Base-by-base conservation (phyloP, 2,329 filamentous ascomycete genomes). In the Shiraia sp. region DNA sequence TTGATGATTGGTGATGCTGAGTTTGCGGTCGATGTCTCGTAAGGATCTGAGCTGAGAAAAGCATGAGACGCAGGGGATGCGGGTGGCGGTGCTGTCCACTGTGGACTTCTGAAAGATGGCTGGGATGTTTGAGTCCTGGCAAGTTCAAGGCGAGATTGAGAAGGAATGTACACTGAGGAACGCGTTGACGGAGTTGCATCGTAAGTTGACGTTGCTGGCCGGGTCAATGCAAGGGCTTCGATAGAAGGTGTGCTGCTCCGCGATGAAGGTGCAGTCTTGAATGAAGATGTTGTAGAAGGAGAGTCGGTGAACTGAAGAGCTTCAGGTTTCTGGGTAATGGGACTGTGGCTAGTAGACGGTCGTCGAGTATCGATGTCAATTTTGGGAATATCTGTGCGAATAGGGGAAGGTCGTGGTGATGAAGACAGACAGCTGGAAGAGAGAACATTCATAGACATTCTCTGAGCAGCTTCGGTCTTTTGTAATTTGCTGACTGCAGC, bases 41-140 rank as follows among this genome's bases (percentile, higher is more conserved):
- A 70, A 7, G 68, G 68, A 35, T 70, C 68, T 7, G 64, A 67
- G 39, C 53, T 66, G 32, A 70, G 61, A 49, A 70, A 70, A n/a
- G 65, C 53, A 17, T 66, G 63, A 3, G 61, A 44, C 12, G 46
- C 61, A 7, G 65, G 61, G 1, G 66, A 59, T 13, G 40, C 32
- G 15, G 65, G 65, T 6, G 65, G 63, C 10, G 62, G 56, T 2
- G 65, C 58, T 6, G 49, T 34, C 28, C 55, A 46, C 17, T 57
- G 49, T 6, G 56, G 57, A 26, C 52, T 47, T 19, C 48, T 44
- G 39, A 60, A 60, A 0, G 59, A 55, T 2, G 49, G 31, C 5
- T 53, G 49, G 27, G 53, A 47, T 3, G 55, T 57, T 9, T 53
- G 47, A 15, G 32, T 44, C 16, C 44, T 47, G 7, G 48, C 42